A percentile compares a stretch with the other conserved stretches of the same genome.
These are phyloP conservation scores for Mesotaenium endlicherianum DNA, from an alignment of 139 green algal genomes.

Conservation along the genomic window DNA sequence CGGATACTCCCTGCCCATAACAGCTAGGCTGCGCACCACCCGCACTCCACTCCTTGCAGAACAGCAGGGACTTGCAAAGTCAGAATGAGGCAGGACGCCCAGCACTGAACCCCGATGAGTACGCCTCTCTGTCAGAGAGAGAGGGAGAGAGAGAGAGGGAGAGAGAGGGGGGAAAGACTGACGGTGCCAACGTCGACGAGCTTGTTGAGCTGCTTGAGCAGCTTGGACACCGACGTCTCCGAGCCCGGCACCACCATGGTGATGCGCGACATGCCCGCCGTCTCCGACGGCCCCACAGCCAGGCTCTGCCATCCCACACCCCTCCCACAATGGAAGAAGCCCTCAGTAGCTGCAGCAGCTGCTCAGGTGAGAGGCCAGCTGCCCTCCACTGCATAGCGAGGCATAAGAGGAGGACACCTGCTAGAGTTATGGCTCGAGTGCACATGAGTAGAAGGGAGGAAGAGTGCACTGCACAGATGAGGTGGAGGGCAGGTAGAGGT, in stretches of 20 bases:
- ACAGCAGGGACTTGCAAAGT: no score
- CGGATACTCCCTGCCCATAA: no score
- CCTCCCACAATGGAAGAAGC: neutral
- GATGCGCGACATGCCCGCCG: constrained; percentile 79
- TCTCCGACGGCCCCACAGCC: constrained; percentile 86
- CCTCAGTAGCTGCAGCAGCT: neutral
- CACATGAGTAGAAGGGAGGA: neutral
- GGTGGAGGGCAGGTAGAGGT: neutral
- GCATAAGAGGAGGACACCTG: neutral
- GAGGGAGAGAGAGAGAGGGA: neutral
- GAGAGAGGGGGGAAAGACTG: neutral
- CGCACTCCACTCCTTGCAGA: no score
- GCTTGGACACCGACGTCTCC: constrained; percentile 68
- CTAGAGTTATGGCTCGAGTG: neutral
- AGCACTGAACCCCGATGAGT: no score
- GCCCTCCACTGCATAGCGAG: neutral
- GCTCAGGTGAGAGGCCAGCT: neutral
- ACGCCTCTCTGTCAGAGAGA: no score
- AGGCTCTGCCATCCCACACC: constrained; percentile 55
- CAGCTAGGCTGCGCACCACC: no score
- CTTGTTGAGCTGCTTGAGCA: constrained; percentile 92
- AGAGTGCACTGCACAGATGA: neutral
- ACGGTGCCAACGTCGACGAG: constrained; percentile 78
- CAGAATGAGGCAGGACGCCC: no score
- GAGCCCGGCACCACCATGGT: constrained; percentile 89